These are phyloP conservation scores for Neonectria neomacrospora DNA, from an alignment of 2,329 filamentous ascomycete species.

Conservation along the genomic window DNA sequence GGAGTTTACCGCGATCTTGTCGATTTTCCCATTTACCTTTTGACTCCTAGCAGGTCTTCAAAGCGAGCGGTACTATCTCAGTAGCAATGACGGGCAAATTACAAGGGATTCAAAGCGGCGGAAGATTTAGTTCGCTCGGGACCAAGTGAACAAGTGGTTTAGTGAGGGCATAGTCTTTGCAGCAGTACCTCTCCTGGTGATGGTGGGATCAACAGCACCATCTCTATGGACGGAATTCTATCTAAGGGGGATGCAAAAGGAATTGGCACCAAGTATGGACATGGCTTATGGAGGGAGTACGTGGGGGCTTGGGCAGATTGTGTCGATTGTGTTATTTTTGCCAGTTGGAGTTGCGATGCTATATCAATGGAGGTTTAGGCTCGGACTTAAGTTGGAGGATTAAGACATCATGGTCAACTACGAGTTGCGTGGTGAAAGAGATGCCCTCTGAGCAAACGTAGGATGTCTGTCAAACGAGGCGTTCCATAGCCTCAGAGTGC, in stretches of 20 bases:
- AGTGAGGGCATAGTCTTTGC: neutral
- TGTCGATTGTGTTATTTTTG: slow-evolving; percentile 39
- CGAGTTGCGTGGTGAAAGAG: too few species aligned
- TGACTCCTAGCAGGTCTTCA: slow-evolving; percentile 31
- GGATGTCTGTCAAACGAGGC: too few species aligned
- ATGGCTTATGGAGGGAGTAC: slow-evolving; percentile 13
- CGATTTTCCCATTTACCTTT: slow-evolving; percentile 22
- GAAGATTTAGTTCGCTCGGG: neutral
- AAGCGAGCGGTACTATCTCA: neutral
- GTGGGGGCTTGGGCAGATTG: slow-evolving; percentile 41
- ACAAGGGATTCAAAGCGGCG: neutral
- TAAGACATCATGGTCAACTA: too few species aligned
- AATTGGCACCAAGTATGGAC: slow-evolving; percentile 1
- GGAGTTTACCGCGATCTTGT: slow-evolving; percentile 22
- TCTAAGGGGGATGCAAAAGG: slow-evolving; percentile 24
- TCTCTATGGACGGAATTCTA: slow-evolving; percentile 27
- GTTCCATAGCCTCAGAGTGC: too few species aligned
- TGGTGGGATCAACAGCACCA: slow-evolving; percentile 16
- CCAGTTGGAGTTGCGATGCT: slow-evolving; percentile 36
- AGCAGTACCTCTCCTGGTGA: slow-evolving; percentile 18
- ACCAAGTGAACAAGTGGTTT: slow-evolving; percentile 17
- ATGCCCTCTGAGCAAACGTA: too few species aligned
- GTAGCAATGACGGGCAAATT: neutral
- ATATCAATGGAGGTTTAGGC: slow-evolving; percentile 29
- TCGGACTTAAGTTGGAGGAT: too few species aligned